phyloP scores from a whole-genome alignment of 1,284 basidiomycete genomes.

The Schizophyllum amplum region DNA sequence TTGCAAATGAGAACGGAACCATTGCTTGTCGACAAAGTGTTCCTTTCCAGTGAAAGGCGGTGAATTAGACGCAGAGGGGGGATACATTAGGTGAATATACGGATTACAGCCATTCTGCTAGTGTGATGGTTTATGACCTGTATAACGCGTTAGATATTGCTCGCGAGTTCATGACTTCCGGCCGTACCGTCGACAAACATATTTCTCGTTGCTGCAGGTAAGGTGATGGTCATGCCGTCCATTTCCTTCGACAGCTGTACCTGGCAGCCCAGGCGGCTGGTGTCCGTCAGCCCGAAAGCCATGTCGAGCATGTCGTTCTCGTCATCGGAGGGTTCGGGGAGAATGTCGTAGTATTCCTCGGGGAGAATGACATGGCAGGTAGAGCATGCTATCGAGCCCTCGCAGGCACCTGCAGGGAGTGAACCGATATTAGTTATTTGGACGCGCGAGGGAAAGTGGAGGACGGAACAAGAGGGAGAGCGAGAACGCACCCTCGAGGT shows the following conservation, averaged over 20 bases:
- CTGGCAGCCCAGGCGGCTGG: constrained; percentile 79
- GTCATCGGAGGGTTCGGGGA: constrained; percentile 93
- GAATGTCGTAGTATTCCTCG: constrained; percentile 73
- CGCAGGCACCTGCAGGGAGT: constrained; percentile 77
- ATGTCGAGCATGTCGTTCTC: constrained; percentile 99
- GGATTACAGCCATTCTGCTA: too few species aligned
- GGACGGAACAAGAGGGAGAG: constrained; percentile 1
- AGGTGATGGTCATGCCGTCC: constrained; percentile 79
- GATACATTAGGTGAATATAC: too few species aligned
- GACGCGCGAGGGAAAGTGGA: background rate
- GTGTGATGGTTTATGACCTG: background rate
- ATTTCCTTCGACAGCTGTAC: constrained; percentile 77
- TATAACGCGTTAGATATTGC: background rate
- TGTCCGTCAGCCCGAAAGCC: constrained; percentile 95
- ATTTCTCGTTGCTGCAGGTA: constrained; percentile 92
- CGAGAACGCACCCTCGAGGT: constrained; percentile 91
- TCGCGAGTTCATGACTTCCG: background rate
- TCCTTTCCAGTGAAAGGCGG: too few species aligned
- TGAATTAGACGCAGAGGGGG: too few species aligned
- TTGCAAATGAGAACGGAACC: too few species aligned
- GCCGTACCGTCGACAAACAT: constrained; percentile 91
- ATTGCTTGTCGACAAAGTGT: too few species aligned
- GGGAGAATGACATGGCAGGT: constrained; percentile 95
- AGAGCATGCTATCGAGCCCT: constrained; percentile 94
- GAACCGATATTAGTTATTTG: background rate